Evolutionary conservation across 139 green algal species (phyloP), one percentile per base, ranked within the genome.

Genomic region (Protoeuglena noctilucae): DNA sequence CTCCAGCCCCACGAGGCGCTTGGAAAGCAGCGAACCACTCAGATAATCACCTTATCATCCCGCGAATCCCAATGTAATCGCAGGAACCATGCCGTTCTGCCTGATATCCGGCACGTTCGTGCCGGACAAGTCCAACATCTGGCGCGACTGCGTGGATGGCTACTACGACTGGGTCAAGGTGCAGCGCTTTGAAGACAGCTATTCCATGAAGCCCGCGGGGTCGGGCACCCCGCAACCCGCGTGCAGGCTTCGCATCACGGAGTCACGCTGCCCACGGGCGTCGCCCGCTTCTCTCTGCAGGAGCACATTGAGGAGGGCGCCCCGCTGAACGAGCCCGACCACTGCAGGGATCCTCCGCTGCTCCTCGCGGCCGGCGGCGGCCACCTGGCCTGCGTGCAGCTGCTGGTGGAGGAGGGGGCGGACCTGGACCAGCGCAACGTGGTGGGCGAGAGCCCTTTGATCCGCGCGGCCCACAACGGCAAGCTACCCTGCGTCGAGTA

Each of bases 61-160:
- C n/a, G n/a, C n/a, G n/a, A n/a, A n/a, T n/a, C n/a, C n/a, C n/a
- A n/a, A n/a, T n/a, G n/a, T n/a, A n/a, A n/a, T n/a, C n/a, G 45
- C 54, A 25, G 21, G 24, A 40, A 45, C 55, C 59, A 80, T 78
- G 72, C 72, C 72, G 3, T 80, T 81, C 63, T 66, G 78, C 54
- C 57, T 81, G 28, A 73, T 77, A 29, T 84, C 65, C 22, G 86
- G 86, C 18, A 82, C 80, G 52, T 95, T 94, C 57, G 71, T 94
- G 3, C 85, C 85, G 4, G 87, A 96, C 48, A 96, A 96, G 67
- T 83, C 65, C 53, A 96, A 96, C 68, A 93, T 96, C 47, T 96
- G 87, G 87, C 66, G 87, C 4, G 87, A 96, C 58, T 88, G 78
- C 67, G 84, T 89, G 18, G 87, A 96, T 58, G 86, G 87, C 5